Evolutionary conservation across 23 red algal species (phyloP).

Genomic region (Agarophyton chilense): DNA sequence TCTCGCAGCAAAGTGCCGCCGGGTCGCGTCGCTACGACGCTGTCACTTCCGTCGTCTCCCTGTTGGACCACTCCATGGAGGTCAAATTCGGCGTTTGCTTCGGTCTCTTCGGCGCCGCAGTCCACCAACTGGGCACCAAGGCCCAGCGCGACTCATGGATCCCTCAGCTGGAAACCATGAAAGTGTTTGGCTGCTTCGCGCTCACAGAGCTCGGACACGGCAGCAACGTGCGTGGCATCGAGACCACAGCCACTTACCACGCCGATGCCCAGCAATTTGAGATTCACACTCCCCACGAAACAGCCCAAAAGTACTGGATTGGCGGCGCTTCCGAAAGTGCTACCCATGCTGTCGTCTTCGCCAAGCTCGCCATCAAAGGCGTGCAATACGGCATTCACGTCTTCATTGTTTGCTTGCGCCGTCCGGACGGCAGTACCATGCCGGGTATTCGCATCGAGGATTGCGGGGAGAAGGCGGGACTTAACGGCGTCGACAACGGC

Average conservation of each 20-base stretch:
- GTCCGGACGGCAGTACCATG: conserved; percentile 4
- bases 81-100: conserved; percentile 86
- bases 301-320: conserved; percentile 97
- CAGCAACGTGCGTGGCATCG: conserved; percentile 90
- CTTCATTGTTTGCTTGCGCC: conserved; percentile 90
- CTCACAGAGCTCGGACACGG: conserved; percentile 97
- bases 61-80: conserved; percentile 87
- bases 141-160: conserved; percentile 73
- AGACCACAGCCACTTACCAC: conserved; percentile 87
- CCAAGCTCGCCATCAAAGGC: conserved; percentile 62
- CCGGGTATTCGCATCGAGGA: conserved; percentile 74
- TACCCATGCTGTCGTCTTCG: conserved; percentile 79
- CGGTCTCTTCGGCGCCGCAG: conserved; percentile 81
- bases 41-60: conserved; percentile 61
- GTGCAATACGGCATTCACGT: conserved; percentile 81
- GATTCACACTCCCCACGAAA: conserved; percentile 84
- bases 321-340: conserved; percentile 87
- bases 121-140: conserved; percentile 69
- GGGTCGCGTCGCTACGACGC: conserved; percentile 69
- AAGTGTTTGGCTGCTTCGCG: conserved; percentile 92
- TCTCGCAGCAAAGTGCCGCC: conserved; percentile 27
- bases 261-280: conserved; percentile 39
- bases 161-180: conserved; percentile 62
- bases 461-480: conserved; percentile 86
- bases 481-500: conserved; percentile 99